Percentiles rank a stretch among this genome's conserved stretches.
Conservation (phyloP, 768 basidiomycete genomes). For the Artomyces pyxidatus region DNA sequence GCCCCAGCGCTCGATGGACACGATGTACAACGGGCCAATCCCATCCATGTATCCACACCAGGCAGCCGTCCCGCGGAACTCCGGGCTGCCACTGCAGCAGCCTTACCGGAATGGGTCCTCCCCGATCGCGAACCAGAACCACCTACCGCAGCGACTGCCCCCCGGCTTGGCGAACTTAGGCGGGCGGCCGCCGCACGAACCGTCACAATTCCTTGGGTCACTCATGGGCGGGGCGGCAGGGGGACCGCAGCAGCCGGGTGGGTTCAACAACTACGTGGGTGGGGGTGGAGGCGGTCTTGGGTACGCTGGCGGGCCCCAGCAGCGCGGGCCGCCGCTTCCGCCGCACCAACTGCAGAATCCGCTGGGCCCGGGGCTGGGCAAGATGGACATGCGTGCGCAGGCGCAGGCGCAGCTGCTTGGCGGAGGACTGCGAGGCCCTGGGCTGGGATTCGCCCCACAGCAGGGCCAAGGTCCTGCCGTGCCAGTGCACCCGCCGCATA, state of each 20-base stretch:
- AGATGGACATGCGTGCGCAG: conserved; percentile 45
- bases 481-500: conserved; percentile 30
- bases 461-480: conserved; percentile 35
- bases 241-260: conserved; percentile 9
- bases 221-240: conserved; percentile 32
- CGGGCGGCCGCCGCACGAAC: conserved; percentile 73
- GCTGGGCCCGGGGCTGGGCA: conserved; percentile 38
- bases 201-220: conserved; percentile 46
- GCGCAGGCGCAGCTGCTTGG: conserved; percentile 42
- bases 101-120: conserved; percentile 63
- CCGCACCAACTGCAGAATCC: conserved; percentile 37
- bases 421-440: conserved; percentile 38
- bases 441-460: conserved; percentile 41
- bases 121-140: conserved; percentile 43
- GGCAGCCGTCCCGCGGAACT: conserved; percentile 37
- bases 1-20: conserved; percentile 45
- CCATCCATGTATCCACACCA: conserved; percentile 49
- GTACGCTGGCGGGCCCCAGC: conserved; percentile 28
- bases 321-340: conserved; percentile 43
- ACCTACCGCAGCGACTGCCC: conserved; percentile 55
- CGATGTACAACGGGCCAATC: conserved; percentile 44
- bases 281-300: conserved; percentile 21
- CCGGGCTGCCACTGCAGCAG: conserved; percentile 49
- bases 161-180: conserved; percentile 79
- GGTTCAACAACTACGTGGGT: conserved; percentile 48